Conservation (phyloP, 1,284 basidiomycete species). For the Spongiforma sp. region DNA sequence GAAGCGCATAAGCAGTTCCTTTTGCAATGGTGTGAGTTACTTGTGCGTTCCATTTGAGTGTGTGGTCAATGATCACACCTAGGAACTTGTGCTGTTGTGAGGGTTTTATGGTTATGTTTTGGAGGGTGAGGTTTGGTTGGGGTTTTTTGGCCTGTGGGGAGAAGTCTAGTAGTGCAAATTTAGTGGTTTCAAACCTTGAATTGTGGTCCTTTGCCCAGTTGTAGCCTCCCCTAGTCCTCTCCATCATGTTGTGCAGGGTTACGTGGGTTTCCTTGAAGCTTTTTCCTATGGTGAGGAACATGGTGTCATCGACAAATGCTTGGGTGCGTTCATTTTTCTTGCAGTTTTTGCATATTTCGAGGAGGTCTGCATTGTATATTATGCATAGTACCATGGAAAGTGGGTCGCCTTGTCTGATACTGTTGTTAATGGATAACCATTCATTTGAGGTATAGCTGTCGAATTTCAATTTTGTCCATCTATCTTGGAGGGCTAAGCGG, state of each 20-base stretch:
- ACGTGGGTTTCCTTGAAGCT: background rate
- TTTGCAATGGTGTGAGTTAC: background rate
- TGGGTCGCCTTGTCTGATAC: too few species aligned
- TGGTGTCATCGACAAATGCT: background rate
- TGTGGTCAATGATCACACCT: background rate
- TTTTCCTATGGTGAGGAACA: background rate
- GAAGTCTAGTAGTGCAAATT: background rate
- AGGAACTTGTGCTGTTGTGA: background rate
- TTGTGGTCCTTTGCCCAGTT: background rate
- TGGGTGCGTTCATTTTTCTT: background rate
- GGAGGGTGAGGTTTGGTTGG: background rate
- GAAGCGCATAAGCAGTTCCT: background rate
- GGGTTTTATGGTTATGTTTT: background rate
- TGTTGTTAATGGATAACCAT: background rate
- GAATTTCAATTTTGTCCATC: background rate
- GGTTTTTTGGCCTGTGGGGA: background rate
- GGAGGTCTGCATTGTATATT: too few species aligned
- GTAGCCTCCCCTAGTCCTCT: background rate
- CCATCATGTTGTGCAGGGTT: constrained; percentile 8
- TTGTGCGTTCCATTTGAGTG: background rate
- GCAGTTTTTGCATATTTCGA: too few species aligned
- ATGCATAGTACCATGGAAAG: too few species aligned
- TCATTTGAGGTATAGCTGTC: background rate
- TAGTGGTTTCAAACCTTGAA: background rate
- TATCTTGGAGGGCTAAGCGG: background rate